phyloP scores from a whole-genome alignment of 179 eudicot genomes.

The Corrigiola litoralis region DNA sequence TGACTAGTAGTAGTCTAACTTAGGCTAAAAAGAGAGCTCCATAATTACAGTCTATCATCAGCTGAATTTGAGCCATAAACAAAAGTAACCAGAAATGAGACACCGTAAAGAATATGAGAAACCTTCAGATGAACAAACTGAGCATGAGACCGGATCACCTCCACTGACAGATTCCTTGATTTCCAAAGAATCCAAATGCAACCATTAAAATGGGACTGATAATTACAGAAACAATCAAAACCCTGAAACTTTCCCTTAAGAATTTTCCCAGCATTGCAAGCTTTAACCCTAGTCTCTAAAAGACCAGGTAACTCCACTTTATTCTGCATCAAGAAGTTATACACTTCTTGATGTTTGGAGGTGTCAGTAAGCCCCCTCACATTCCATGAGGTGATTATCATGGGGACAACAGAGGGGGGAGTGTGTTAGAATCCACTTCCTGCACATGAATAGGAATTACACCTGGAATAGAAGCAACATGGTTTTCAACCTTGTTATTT shows the following conservation, averaged over 20 bases:
- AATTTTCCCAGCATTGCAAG: neutral
- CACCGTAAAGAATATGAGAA: neutral
- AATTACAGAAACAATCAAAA: neutral
- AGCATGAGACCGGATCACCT: neutral
- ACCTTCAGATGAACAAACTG: neutral
- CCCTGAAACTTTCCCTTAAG: neutral
- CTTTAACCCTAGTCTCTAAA: neutral
- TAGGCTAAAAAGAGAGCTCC: neutral
- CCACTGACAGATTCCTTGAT: neutral
- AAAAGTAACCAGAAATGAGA: neutral
- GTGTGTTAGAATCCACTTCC: no score
- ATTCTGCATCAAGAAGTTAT: neutral
- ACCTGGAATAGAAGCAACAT: no score
- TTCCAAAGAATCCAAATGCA: neutral
- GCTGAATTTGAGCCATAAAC: neutral
- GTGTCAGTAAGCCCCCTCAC: neutral
- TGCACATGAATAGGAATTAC: neutral
- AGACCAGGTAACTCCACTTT: neutral
- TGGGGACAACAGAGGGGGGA: neutral
- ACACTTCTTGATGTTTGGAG: neutral
- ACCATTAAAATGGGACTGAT: neutral
- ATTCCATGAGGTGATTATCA: neutral
- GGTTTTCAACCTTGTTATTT: no score
- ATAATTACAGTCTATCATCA: neutral
- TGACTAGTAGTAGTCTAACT: neutral